Evolutionary conservation across 2,329 filamentous ascomycete species (phyloP).

Genomic region (Zymoseptoria passerinii): DNA sequence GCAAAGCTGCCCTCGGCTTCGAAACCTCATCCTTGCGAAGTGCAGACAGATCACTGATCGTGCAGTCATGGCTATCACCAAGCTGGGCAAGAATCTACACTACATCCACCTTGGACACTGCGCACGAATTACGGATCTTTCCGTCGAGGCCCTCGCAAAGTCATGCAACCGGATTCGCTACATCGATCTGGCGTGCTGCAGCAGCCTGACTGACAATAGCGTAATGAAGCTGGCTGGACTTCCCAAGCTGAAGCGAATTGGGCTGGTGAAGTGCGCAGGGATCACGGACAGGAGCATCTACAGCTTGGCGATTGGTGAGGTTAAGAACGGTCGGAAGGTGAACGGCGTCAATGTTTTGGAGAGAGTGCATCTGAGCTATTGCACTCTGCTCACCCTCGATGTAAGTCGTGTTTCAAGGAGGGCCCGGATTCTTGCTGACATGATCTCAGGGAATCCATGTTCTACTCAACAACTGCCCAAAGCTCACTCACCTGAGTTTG

Average conservation of each 20-base stretch:
- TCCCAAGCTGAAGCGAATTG: conserved; percentile 89
- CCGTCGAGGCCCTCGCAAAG: conserved; percentile 74
- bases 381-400: conserved; percentile 70
- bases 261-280: conserved; percentile 81
- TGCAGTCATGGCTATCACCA: conserved; percentile 78
- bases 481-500: conserved; percentile 85
- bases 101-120: conserved; percentile 96
- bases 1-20: conserved; percentile 71
- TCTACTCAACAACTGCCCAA: conserved; percentile 81
- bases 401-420: conserved; percentile 45
- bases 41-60: conserved; percentile 87
- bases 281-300: conserved; percentile 88
- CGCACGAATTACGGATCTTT: conserved; percentile 78
- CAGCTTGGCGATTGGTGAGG: conserved; percentile 54
- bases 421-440: conserved; percentile 24
- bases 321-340: conserved; percentile 35
- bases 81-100: conserved; percentile 88
- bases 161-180: conserved; percentile 90
- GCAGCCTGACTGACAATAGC: conserved; percentile 76
- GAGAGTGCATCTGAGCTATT: conserved; percentile 93
- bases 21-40: conserved; percentile 90
- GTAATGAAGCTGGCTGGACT: conserved; percentile 75
- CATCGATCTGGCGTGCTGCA: conserved; percentile 95
- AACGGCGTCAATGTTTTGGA: conserved; percentile 64
- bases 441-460: conserved; percentile 69